These are phyloP conservation scores for Acrasis kona DNA, from an alignment of 78 protist species.

Conservation along the genomic window DNA sequence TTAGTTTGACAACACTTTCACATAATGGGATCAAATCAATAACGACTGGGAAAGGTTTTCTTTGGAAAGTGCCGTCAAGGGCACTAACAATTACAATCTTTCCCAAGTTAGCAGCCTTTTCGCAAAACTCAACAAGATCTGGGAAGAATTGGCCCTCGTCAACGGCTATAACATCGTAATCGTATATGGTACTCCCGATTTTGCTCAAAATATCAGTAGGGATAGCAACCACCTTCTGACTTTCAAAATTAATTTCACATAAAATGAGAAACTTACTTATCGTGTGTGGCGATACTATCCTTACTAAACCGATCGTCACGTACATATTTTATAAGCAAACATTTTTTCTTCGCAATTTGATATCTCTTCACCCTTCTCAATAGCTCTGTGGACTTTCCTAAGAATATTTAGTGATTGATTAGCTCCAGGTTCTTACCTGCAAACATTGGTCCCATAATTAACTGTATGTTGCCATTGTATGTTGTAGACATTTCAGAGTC, in stretches of 20 bases:
- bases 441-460: slow-evolving; percentile 87
- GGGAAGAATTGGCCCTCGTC: slow-evolving; percentile 91
- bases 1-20: slow-evolving; percentile 63
- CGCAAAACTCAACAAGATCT: slow-evolving; percentile 67
- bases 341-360: slow-evolving; percentile 42
- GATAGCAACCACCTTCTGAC: slow-evolving; percentile 1
- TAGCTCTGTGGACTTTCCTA: slow-evolving; percentile 66
- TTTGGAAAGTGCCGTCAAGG: slow-evolving; percentile 71
- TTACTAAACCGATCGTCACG: slow-evolving; percentile 56
- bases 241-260: slow-evolving; percentile 30
- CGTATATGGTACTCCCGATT: neutral
- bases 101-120: slow-evolving; percentile 63
- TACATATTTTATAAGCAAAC: slow-evolving; percentile 46
- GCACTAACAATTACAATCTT: slow-evolving; percentile 79
- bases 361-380: slow-evolving; percentile 56
- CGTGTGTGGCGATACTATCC: slow-evolving; percentile 54
- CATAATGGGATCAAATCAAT: slow-evolving; percentile 56
- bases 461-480: slow-evolving; percentile 52
- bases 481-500: too few species aligned
- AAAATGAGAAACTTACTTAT: slow-evolving; percentile 33
- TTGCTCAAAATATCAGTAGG: neutral
- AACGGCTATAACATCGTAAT: slow-evolving; percentile 69
- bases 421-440: slow-evolving; percentile 33
- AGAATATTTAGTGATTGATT: neutral
- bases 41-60: slow-evolving; percentile 56